These are phyloP conservation scores for Fragaria nilgerrensis DNA, from an alignment of 306 rosid species.

Conservation along the genomic window DNA sequence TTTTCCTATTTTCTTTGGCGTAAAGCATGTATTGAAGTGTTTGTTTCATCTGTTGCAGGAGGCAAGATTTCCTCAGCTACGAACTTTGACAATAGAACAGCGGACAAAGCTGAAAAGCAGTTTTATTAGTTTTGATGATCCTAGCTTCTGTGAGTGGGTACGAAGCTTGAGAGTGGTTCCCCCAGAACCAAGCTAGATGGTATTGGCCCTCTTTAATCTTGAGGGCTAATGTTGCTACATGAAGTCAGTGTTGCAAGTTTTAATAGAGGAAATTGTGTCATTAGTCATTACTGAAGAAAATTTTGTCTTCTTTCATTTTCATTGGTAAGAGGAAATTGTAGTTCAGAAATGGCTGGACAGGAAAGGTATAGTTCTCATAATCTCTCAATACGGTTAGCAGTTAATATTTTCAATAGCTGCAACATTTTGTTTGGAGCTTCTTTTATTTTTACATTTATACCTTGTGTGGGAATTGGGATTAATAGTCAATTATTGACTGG, in stretches of 20 bases:
- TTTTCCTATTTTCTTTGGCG: neutral
- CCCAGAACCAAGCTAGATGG: conserved; percentile 66
- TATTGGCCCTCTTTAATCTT: neutral
- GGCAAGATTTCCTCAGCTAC: conserved; percentile 84
- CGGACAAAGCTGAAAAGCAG: conserved; percentile 88
- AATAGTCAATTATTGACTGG: neutral
- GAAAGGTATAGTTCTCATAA: conserved; percentile 11
- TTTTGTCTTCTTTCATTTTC: neutral
- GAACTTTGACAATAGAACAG: conserved; percentile 64
- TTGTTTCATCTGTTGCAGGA: conserved; percentile 53
- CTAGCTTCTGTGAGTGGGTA: conserved; percentile 95
- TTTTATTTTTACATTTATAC: neutral
- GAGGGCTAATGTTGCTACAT: conserved; percentile 1
- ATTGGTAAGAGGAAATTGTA: conserved; percentile 5
- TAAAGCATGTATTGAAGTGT: conserved; percentile 6
- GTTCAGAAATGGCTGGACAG: conserved; percentile 7
- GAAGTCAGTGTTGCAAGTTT: neutral
- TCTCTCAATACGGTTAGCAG: neutral
- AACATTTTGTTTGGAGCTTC: neutral
- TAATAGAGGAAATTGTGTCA: conserved; percentile 14
- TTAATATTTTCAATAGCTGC: neutral
- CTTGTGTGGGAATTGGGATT: neutral
- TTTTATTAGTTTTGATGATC: conserved; percentile 89
- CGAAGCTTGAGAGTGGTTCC: conserved; percentile 76
- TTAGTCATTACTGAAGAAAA: neutral